A percentile compares a stretch with the other conserved stretches of the same genome.
Evolutionary conservation across 257 asterid genomes (phyloP).

Genomic region (Gentiana dahurica): DNA sequence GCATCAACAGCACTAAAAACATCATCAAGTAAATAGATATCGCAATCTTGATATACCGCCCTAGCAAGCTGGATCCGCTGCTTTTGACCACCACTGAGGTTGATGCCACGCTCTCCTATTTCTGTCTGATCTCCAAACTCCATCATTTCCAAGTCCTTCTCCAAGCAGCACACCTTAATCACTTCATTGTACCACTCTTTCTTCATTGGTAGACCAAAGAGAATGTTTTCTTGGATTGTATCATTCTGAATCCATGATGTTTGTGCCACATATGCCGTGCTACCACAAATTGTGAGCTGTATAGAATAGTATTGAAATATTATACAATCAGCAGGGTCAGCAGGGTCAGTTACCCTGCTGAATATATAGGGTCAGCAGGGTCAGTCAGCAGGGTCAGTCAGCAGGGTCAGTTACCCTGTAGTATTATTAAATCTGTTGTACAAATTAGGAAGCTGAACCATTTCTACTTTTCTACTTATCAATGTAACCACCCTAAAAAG

Average conservation of each 20-base stretch:
- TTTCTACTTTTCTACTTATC: too few species aligned
- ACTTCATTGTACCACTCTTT: conserved; percentile 53
- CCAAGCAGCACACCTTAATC: conserved; percentile 77
- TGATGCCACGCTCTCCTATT: conserved; percentile 99
- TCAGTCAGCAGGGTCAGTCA: too few species aligned
- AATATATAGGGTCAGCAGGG: too few species aligned
- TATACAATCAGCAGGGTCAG: too few species aligned
- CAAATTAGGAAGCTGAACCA: too few species aligned
- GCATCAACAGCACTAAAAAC: conserved; percentile 98
- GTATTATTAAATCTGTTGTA: too few species aligned
- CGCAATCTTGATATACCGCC: conserved; percentile 93
- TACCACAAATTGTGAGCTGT: conserved; percentile 78
- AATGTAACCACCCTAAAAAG: too few species aligned
- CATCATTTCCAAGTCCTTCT: conserved; percentile 94
- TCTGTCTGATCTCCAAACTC: conserved; percentile 96
- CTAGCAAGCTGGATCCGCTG: conserved; percentile 94
- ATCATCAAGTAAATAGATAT: conserved; percentile 83
- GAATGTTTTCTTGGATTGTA: conserved; percentile 76
- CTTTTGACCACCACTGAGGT: conserved; percentile 97
- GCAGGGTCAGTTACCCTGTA: too few species aligned
- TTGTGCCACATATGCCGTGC: conserved; percentile 92
- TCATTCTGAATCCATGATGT: conserved; percentile 96
- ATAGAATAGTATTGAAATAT: too few species aligned
- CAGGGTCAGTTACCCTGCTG: too few species aligned
- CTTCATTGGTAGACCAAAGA: conserved; percentile 61